phyloP scores from a whole-genome alignment of 129 eudicot genomes.

The Flaveria sonorensis region DNA sequence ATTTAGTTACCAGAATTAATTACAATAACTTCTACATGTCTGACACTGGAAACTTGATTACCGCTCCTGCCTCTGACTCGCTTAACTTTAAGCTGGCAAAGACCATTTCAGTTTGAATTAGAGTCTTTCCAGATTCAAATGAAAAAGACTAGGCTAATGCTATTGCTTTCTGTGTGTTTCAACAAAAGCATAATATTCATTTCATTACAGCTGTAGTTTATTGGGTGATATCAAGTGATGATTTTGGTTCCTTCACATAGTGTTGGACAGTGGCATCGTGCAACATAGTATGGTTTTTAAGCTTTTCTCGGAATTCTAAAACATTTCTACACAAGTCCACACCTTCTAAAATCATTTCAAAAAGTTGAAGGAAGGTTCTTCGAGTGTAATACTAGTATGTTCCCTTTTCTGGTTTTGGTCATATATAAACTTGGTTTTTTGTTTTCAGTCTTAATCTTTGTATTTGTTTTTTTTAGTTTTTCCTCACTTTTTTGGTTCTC shows the following conservation, averaged over 20 bases:
- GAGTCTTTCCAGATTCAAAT: not conserved
- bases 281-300: too few relatives aligned
- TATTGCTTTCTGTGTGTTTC: not conserved
- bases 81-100: slow-evolving; percentile 55
- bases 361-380: too few relatives aligned
- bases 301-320: too few relatives aligned
- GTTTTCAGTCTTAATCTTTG: too few relatives aligned
- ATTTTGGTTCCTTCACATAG: not conserved
- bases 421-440: too few relatives aligned
- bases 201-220: too few relatives aligned
- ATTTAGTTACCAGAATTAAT: slow-evolving; percentile 82
- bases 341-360: too few relatives aligned
- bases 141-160: not conserved
- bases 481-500: too few relatives aligned
- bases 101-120: slow-evolving; percentile 36
- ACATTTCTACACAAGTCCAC: too few relatives aligned
- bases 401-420: too few relatives aligned
- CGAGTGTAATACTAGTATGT: too few relatives aligned
- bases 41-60: slow-evolving; percentile 66
- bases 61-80: slow-evolving; percentile 63
- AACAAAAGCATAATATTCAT: not conserved
- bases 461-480: too few relatives aligned
- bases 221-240: not conserved
- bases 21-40: slow-evolving; percentile 93
- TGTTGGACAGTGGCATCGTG: not conserved